These are phyloP conservation scores for Chrysoporthe cubensis DNA, from an alignment of 2,329 filamentous ascomycete species.

Conservation along the genomic window DNA sequence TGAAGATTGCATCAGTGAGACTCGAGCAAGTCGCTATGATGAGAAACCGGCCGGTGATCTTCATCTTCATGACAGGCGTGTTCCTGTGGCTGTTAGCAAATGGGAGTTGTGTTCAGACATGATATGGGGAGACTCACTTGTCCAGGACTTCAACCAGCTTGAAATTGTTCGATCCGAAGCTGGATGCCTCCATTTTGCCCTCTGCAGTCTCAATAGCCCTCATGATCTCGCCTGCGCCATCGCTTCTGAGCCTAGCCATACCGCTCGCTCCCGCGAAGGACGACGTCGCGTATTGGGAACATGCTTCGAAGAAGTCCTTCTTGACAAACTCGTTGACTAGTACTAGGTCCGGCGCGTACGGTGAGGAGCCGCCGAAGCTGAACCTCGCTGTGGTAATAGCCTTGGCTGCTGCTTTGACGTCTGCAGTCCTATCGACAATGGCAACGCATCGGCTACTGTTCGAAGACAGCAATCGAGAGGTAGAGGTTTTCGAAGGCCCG, in stretches of 20 bases:
- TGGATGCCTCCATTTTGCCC: constrained; percentile 33
- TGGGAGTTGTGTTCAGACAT: background rate
- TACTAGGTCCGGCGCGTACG: constrained; percentile 65
- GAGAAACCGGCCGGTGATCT: constrained; percentile 36
- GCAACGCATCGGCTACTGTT: constrained; percentile 44
- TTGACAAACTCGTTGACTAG: constrained; percentile 67
- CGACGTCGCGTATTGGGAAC: constrained; percentile 43
- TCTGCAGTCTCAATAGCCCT: constrained; percentile 34
- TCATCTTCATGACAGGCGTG: constrained; percentile 32
- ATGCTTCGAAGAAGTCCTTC: constrained; percentile 56
- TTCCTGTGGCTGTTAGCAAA: constrained; percentile 27
- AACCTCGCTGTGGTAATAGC: constrained; percentile 58
- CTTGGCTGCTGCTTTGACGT: constrained; percentile 56
- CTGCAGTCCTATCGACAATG: constrained; percentile 63
- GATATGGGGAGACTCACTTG: constrained; percentile 29
- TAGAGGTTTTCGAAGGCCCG: background rate
- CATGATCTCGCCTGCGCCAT: constrained; percentile 31
- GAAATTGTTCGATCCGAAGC: constrained; percentile 34
- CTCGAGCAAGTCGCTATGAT: constrained; percentile 35
- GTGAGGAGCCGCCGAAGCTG: constrained; percentile 57
- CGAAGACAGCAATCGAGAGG: constrained; percentile 30
- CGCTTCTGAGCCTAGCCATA: constrained; percentile 27
- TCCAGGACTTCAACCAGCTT: constrained; percentile 35
- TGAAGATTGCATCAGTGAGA: constrained; percentile 36
- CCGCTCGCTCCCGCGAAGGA: constrained; percentile 31